Evolutionary conservation across 208 protist species (phyloP), one percentile per base, ranked within the genome.

Genomic region (Leishmania lainsoni): DNA sequence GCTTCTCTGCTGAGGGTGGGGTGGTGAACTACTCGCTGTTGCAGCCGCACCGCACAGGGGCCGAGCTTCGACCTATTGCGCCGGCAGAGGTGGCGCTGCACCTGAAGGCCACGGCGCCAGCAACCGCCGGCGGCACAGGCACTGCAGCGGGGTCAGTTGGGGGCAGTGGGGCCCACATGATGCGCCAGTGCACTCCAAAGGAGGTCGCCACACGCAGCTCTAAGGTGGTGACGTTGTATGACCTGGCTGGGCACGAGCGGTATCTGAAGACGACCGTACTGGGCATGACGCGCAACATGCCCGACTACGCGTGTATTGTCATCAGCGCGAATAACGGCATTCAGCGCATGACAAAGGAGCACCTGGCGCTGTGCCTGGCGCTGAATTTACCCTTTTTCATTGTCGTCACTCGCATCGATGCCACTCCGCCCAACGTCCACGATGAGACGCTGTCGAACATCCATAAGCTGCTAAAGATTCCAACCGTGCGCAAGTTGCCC

Each of bases 261-360:
- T 99, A 99, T 85, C 91, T 99, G 32, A 99, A 99, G 85, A 99
- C 99, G 5, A 99, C 99, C 1, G 93, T 99, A 45, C 93, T 95
- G 52, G 99, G 99, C 20, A 98, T 99, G 93, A 99, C 98, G n/a
- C 96, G 98, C 54, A 96, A 93, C 80, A 86, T 92, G 71, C 98
- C 98, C 0, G 98, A 99, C 87, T 99, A 99, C 89, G 92, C 91
- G n/a, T 99, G 98, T 82, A 87, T 98, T 74, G 94, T 98, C 14
- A 88, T 98, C 65, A 97, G 94, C 77, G 94, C 93, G 8, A 98
- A 98, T 85, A 97, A 97, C 86, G 96, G 94, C 63, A 95, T 98
- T 81, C 94, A 98, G 76, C 91, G 97, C 59, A 99, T 99, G 96
- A 99, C 95, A 14, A 98, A 97, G 80, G 99, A 99, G 84, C 98